Evolutionary conservation across 192 early-diverging fungal genomes (phyloP).

Genomic region (Umbelopsis ramanniana): DNA sequence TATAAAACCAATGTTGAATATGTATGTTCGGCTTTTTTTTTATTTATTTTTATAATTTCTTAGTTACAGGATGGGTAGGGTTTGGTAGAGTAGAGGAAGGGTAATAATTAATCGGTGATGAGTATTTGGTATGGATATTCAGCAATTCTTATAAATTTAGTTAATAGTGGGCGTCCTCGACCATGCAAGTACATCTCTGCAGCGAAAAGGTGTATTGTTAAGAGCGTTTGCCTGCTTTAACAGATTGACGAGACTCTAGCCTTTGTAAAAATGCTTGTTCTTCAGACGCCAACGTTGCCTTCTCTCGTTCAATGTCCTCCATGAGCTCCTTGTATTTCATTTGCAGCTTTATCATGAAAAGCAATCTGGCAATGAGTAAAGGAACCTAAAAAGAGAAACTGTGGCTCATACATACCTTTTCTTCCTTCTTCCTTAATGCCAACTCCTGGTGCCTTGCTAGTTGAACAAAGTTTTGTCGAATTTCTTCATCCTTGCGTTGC

Average conservation of each 20-base stretch:
- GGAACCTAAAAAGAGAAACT: background rate
- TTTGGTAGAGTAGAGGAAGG: background rate
- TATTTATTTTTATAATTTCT: background rate
- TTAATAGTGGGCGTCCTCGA: too few relatives aligned
- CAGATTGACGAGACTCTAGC: background rate
- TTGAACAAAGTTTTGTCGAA: constrained; percentile 57
- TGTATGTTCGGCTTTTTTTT: background rate
- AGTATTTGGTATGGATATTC: too few relatives aligned
- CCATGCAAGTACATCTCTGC: background rate
- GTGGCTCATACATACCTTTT: constrained; percentile 40
- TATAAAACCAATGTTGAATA: background rate
- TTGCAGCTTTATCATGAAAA: background rate
- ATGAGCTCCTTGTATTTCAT: background rate
- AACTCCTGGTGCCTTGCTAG: constrained; percentile 55
- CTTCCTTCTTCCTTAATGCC: constrained; percentile 48
- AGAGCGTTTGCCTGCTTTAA: background rate
- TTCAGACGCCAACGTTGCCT: background rate
- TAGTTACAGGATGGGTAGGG: background rate
- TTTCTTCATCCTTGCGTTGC: constrained; percentile 60
- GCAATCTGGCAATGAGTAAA: background rate
- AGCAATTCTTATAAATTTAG: too few relatives aligned
- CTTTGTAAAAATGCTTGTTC: background rate
- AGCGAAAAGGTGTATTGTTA: background rate
- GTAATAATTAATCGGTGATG: too few relatives aligned
- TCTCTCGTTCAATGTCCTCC: constrained; percentile 12